Base-by-base conservation (phyloP, 2,329 filamentous ascomycete species). In the Colletotrichum truncatum region DNA sequence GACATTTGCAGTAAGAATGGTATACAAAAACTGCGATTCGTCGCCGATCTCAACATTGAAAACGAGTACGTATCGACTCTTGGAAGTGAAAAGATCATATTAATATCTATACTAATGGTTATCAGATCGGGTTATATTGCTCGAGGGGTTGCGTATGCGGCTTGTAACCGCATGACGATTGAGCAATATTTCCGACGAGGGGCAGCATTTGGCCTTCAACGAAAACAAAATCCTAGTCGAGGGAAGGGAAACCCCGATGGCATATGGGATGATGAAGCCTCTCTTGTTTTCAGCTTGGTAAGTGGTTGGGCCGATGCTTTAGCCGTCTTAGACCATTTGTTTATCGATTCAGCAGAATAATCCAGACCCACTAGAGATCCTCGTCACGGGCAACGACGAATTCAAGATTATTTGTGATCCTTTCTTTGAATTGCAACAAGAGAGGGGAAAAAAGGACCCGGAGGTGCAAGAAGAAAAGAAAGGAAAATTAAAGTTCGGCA, bases 381-480 rank as follows among this genome's bases (percentile, higher is more conserved):
- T 45, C 21, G 62, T 39, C 4, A 60, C 43, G 6, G 62, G 62
- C 46, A 23, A 16, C 9, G 62, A 65, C 36, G 45, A 65, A 25
- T 39, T 60, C 23, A 60, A 54, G 55, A 45, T 60, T n/a, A 39
- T 65, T 6, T 65, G 62, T 25, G 55, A 65, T 25, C 62, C 62
- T 7, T 55, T 41, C 14, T 34, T 39, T 23, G 11, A 5, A 8
- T 6, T 32, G 4, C 23, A 38, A 12, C 12, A 10, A 14, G 26
- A 14, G 14, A 14, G 21, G 11, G 6, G 14, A 12, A 8, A 10
- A 18, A 39, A n/a, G 9, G 12, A 11, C n/a, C n/a, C n/a, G n/a
- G n/a, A 38, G 34, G 12, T 14, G n/a, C 12, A 16, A 14, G 14
- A 14, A 30, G 11, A 11, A 16, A 12, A 8, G 10, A 18, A 39